Conservation (phyloP, 768 basidiomycete species). For the Holtermanniella nyarrowii region DNA sequence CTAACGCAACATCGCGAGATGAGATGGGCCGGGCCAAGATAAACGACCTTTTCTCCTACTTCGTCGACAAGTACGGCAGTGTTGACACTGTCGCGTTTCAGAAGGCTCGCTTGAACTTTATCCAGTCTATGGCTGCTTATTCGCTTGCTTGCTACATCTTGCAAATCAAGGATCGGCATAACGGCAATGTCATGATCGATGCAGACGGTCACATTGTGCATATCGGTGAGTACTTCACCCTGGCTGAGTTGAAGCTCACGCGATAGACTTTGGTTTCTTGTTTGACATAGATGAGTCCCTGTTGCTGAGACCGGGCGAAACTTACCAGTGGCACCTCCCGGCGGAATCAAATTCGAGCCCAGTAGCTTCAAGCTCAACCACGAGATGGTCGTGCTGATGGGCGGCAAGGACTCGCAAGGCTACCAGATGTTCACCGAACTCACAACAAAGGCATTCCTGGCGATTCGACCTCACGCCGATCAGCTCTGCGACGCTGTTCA, state of each 20-base stretch:
- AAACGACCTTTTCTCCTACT: constrained; percentile 90
- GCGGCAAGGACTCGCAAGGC: constrained; percentile 84
- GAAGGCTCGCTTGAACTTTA: constrained; percentile 84
- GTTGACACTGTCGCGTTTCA: constrained; percentile 84
- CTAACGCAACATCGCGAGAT: constrained; percentile 92
- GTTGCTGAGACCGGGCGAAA: constrained; percentile 37
- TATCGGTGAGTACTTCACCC: constrained; percentile 59
- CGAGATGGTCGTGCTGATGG: constrained; percentile 98
- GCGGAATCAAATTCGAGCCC: constrained; percentile 96
- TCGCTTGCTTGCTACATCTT: constrained; percentile 95
- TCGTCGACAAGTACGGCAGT: constrained; percentile 83
- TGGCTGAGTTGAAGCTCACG: neutral
- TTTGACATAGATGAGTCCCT: constrained; percentile 84
- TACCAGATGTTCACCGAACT: constrained; percentile 89
- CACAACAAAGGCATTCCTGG: constrained; percentile 91
- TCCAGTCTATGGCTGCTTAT: constrained; percentile 98
- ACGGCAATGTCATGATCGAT: constrained; percentile 99
- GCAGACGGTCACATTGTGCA: constrained; percentile 95
- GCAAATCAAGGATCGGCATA: constrained; percentile 97
- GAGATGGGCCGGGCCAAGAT: constrained; percentile 99
- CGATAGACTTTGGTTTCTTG: constrained; percentile 25
- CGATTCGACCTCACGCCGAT: constrained; percentile 86
- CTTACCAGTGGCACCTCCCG: constrained; percentile 49
- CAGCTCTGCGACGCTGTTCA: constrained; percentile 78
- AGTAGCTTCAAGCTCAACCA: constrained; percentile 96